A percentile compares a stretch with the other conserved stretches of the same genome.
phyloP scores from a whole-genome alignment of 2,329 filamentous ascomycete genomes.

The Colletotrichum filicis region DNA sequence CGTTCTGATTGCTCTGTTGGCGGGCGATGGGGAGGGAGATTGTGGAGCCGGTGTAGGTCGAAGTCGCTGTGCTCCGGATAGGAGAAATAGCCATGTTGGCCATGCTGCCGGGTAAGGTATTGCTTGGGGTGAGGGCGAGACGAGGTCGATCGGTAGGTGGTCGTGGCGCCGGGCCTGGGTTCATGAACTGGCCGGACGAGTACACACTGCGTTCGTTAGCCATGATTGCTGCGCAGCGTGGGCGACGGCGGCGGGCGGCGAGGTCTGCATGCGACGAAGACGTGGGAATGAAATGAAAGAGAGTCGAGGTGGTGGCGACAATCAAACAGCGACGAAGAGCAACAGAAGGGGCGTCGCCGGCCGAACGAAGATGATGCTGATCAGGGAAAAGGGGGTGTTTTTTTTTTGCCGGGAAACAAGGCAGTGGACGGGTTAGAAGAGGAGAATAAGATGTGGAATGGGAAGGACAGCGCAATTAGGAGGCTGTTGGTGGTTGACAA shows the following conservation, averaged over 20 bases:
- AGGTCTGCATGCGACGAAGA: slow-evolving; percentile 29
- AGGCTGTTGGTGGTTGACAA: slow-evolving; percentile 34
- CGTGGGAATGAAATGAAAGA: background rate
- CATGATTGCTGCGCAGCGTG: slow-evolving; percentile 39
- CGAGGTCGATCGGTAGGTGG: slow-evolving; percentile 87
- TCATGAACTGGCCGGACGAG: slow-evolving; percentile 84
- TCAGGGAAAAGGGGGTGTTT: background rate
- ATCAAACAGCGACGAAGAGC: slow-evolving; percentile 4
- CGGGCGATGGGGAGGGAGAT: slow-evolving; percentile 78
- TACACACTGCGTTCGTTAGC: slow-evolving; percentile 60
- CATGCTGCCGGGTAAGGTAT: slow-evolving; percentile 80
- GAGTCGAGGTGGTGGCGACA: slow-evolving; percentile 1
- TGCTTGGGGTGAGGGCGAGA: slow-evolving; percentile 81
- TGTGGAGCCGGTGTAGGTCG: slow-evolving; percentile 76
- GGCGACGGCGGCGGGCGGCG: slow-evolving; percentile 11
- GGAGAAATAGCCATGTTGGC: slow-evolving; percentile 81
- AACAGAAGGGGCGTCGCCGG: background rate
- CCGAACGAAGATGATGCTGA: slow-evolving; percentile 1
- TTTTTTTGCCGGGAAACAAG: slow-evolving; percentile 19
- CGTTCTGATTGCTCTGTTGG: slow-evolving; percentile 66
- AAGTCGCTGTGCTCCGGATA: slow-evolving; percentile 72
- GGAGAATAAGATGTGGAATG: slow-evolving; percentile 29
- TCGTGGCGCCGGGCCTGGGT: slow-evolving; percentile 92
- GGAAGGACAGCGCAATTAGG: slow-evolving; percentile 30
- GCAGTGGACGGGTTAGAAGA: slow-evolving; percentile 5